Conservation (phyloP, 352 stramenopile species). For the Globisporangium okanoganense region DNA sequence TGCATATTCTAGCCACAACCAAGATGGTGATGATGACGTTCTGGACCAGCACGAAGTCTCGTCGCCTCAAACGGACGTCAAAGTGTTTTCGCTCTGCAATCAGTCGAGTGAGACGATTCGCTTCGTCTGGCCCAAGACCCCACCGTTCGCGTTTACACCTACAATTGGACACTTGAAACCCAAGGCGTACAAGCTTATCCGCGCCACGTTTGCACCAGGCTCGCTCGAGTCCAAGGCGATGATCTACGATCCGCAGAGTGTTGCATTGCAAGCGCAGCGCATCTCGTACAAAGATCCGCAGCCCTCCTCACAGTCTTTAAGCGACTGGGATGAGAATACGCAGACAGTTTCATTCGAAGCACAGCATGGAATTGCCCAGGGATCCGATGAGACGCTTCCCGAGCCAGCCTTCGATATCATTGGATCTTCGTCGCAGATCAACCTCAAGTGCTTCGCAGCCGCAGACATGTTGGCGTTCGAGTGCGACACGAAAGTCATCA, state of each 20-base stretch:
- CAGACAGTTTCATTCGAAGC: constrained; percentile 53
- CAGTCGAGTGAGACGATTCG: constrained; percentile 50
- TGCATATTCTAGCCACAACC: neutral
- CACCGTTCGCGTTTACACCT: constrained; percentile 72
- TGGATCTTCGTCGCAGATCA: constrained; percentile 29
- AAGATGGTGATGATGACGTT: neutral
- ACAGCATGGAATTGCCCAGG: constrained; percentile 3
- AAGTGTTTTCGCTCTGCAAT: constrained; percentile 79
- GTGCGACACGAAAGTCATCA: constrained; percentile 53
- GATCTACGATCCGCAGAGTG: constrained; percentile 31
- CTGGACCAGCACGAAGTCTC: neutral
- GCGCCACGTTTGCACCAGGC: constrained; percentile 57
- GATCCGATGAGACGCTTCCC: constrained; percentile 21
- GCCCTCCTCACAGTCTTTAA: constrained; percentile 13
- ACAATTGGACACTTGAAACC: constrained; percentile 65
- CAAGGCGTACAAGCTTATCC: constrained; percentile 63
- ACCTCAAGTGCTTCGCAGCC: constrained; percentile 59
- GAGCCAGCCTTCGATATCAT: constrained; percentile 52
- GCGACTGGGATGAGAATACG: constrained; percentile 79
- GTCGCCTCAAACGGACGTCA: constrained; percentile 27
- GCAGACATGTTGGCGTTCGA: constrained; percentile 58
- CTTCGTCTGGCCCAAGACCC: constrained; percentile 64
- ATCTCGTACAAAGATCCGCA: constrained; percentile 44
- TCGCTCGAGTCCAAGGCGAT: constrained; percentile 20
- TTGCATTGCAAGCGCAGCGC: constrained; percentile 42